Evolutionary conservation across 805 yeast genomes (phyloP).

Genomic region (Metschnikowia bowlesiae): DNA sequence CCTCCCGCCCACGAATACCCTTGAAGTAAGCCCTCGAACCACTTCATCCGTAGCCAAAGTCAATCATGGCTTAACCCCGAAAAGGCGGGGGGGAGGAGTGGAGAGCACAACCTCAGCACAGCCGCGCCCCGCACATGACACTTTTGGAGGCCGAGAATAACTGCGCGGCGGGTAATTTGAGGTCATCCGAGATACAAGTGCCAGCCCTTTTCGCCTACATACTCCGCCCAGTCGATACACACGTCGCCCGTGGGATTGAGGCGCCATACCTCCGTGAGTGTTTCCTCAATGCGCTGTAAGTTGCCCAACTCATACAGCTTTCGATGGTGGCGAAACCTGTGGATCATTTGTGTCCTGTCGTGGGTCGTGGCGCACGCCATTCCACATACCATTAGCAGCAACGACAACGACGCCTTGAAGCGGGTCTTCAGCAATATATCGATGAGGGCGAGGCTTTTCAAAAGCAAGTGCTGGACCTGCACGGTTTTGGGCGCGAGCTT

Average conservation of each 20-base stretch:
- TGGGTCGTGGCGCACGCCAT: constrained; percentile 23
- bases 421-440: constrained; percentile 11
- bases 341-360: constrained; percentile 20
- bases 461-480: constrained; percentile 10
- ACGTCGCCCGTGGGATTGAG: constrained; percentile 13
- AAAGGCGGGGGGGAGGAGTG: too few relatives aligned
- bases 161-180: not conserved
- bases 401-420: constrained; percentile 15
- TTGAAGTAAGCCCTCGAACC: not conserved
- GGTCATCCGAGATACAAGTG: constrained; percentile 16
- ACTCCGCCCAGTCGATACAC: constrained; percentile 18
- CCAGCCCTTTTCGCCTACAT: constrained; percentile 15
- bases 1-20: too few relatives aligned
- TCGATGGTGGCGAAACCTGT: constrained; percentile 22
- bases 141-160: not conserved
- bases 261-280: constrained; percentile 15
- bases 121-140: not conserved
- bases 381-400: constrained; percentile 27
- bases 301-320: constrained; percentile 17
- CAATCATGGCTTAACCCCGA: too few relatives aligned
- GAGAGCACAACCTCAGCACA: too few relatives aligned
- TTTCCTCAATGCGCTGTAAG: constrained; percentile 17
- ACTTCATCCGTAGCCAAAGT: not conserved
- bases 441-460: constrained; percentile 10
- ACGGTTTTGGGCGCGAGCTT: constrained; percentile 10